Evolutionary conservation across 345 rosid genomes (phyloP), one percentile per base, ranked within the genome.

Genomic region (Erysimum cheiranthoides): DNA sequence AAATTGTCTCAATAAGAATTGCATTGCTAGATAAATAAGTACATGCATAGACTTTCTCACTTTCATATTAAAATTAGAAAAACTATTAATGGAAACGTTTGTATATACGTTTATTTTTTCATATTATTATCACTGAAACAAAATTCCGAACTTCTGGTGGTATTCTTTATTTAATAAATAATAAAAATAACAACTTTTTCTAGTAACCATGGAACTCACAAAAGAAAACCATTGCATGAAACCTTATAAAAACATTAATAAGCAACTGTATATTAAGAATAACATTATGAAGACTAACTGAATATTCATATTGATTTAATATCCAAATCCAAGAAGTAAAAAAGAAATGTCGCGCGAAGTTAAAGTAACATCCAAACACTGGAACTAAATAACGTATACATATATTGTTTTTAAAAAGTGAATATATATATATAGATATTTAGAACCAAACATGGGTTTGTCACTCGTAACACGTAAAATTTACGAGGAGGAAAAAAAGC

Each of bases 371-470:
- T 56, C 47, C 59, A 47, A 60, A 14, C 39, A 71, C 18, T 32
- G 28, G 45, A 70, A 9, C 56, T 30, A 60, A 40, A 27, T 25
- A 52, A 9, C 4, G 13, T 18, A 8, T 54, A 40, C 2, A 39
- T 42, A 27, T 63, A 0, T 21, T 21, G 1, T 14, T 7, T 49
- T 5, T 49, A 18, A 4, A 27, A 30, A 32, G 17, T 6, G 32
- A 32, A 62, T 18, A 32, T 18, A 17, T 18, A 17, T 63, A 13
- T 9, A 49, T 56, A 57, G 10, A 72, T 61, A 35, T 43, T 32
- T 54, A 43, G 61, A 36, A 43, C 73, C 49, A 50, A 65, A 66
- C 77, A 78, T 78, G 43, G 58, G 67, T 36, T 31, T 76, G 60
- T 50, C 51, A 57, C 16, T 69, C 6, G 9, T 59, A 66, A 66